Evolutionary conservation across 108 stramenopile species (phyloP), one percentile per base, ranked within the genome.

Genomic region (Cylindrotheca closterium): DNA sequence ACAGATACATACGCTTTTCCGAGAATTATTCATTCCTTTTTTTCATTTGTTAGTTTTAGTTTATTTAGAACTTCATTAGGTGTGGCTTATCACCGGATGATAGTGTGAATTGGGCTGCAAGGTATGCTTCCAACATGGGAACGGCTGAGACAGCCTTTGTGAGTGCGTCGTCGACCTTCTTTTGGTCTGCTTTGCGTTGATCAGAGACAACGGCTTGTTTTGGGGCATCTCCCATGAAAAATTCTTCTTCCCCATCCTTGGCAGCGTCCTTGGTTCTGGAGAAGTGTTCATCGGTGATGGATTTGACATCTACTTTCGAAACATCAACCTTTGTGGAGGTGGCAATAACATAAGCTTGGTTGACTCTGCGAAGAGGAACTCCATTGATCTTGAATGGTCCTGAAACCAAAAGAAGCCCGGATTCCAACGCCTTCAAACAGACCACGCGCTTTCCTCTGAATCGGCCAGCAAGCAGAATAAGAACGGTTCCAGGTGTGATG

Each of bases 371-470:
- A 48, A 99, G 79, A 24, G 99, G 99, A 18, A 98, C 97, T 47
- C 99, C 99, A 77, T 99, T 99, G 67, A 98, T 84, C 79, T 91
- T 89, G 94, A 95, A 99, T 8, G 99, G 99, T 62, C 99, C 99
- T 1, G 97, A 90, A 5, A 99, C 99, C 21, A 99, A 83, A 10
- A 99, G 79, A 29, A 98, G 87, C 51, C 99, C 99, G 7, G 97
- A 98, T 46, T 91, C 92, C 33, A 99, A 80, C 50, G 83, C 73
- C 92, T 98, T 98, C 60, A 99, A 90, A 75, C 89, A 96, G 17
- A 99, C 97, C 21, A 97, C 97, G 57, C 99, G 91, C 94, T 97
- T 96, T 73, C 99, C 99, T 50, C 96, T 89, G 93, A 98, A 98
- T 68, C 99, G 94, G 58, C 99, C 99, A 5, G 94, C 85, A n/a